Evolutionary conservation across 2,329 filamentous ascomycete genomes (phyloP).

Genomic region (Clarireedia paspali): DNA sequence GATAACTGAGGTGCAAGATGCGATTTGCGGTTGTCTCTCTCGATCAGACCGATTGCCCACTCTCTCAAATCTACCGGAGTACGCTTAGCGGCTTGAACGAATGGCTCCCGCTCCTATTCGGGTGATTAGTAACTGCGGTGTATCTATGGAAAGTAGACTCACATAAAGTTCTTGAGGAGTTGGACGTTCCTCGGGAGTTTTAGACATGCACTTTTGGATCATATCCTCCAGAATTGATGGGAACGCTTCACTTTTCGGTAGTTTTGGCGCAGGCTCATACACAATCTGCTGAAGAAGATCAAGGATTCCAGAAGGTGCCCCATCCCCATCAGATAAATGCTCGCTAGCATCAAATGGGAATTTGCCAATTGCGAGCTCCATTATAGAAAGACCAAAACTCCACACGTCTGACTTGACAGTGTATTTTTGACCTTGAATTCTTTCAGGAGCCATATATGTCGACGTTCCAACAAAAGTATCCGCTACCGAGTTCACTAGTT

Average conservation of each 20-base stretch:
- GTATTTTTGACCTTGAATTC: constrained; percentile 94
- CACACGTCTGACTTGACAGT: constrained; percentile 98
- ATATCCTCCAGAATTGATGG: constrained; percentile 92
- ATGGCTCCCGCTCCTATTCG: constrained; percentile 76
- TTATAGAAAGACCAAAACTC: constrained; percentile 87
- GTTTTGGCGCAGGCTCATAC: constrained; percentile 83
- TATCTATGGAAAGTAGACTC: constrained; percentile 33
- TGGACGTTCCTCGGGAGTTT: constrained; percentile 74
- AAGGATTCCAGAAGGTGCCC: constrained; percentile 86
- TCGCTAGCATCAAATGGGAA: constrained; percentile 84
- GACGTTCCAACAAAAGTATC: constrained; percentile 98
- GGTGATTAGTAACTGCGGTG: constrained; percentile 9
- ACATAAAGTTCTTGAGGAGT: constrained; percentile 92
- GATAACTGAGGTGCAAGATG: constrained; percentile 77
- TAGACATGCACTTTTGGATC: constrained; percentile 91
- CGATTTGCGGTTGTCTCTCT: constrained; percentile 90
- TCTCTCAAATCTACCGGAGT: constrained; percentile 90
- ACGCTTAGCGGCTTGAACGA: constrained; percentile 91
- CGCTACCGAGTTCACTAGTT: constrained; percentile 94
- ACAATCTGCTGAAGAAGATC: constrained; percentile 97
- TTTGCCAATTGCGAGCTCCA: constrained; percentile 96
- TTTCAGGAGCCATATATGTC: constrained; percentile 98
- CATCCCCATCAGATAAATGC: constrained; percentile 63
- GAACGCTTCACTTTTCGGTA: constrained; percentile 97
- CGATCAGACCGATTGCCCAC: constrained; percentile 92